Base-by-base conservation (phyloP, 768 basidiomycete species). In the Lentinula lateritia region DNA sequence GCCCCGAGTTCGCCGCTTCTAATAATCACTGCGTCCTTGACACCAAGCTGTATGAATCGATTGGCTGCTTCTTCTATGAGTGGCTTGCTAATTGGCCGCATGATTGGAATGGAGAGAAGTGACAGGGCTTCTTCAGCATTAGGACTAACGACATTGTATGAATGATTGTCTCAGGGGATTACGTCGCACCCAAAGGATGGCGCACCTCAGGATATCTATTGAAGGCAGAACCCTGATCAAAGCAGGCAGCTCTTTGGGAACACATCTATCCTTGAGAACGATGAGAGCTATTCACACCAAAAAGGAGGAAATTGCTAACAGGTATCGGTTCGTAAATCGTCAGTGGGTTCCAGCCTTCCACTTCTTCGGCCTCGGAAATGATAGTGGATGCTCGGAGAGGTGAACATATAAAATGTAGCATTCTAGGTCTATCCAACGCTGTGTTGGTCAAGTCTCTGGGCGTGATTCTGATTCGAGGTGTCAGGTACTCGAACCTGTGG, bases 251-350 rank as follows among this genome's bases (percentile, higher is more conserved):
- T 94, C 90, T 64, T 83, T 86, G 38, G 93, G 93, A 34, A 89
- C 71, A 68, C 94, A 96, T 63, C 87, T 82, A 68, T 89, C 82
- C 88, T 93, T 72, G 32, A 65, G 52, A 42, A 36, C 35, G 43
- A 60, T n/a, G 36, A 35, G 42, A 61, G 45, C 9, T 39, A 20
- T 7, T 35, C 15, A 16, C 15, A 23, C 20, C 18, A 55, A 34
- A 50, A 55, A 20, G 41, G 39, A 41, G 9, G 18, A 56, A 13
- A 53, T 32, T 3, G 78, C 85, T 61, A 53, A 93, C 92, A 61
- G 92, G 93, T 64, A 94, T 90, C 1, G 94, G 94, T 73, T 95
- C 93, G 66, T 88, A 96, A 46, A 95, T 84, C 1, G 83, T 80
- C 50, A 75, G 75, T 5, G 93, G 89, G 7, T 74, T 67, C 91